phyloP scores from a whole-genome alignment of 2,329 filamentous ascomycete genomes.

The Phialocephala subalpina region DNA sequence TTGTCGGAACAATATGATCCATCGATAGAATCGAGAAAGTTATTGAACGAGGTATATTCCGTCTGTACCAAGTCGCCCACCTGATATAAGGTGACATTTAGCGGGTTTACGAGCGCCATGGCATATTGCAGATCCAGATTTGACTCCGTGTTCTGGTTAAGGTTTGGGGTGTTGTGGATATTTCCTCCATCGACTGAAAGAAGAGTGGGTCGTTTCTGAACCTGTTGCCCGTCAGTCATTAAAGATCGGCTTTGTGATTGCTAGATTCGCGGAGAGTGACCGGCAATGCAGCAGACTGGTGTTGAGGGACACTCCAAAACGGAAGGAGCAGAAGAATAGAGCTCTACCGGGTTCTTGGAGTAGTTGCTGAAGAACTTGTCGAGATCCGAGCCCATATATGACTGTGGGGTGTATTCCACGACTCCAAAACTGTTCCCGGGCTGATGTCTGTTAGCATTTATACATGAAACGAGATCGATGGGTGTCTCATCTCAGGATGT shows the following conservation, averaged over 20 bases:
- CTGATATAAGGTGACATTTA: conserved; percentile 20
- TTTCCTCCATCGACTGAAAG: conserved; percentile 2
- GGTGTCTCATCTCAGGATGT: too few relatives aligned
- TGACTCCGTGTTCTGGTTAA: conserved; percentile 10
- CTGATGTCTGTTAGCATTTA: neutral
- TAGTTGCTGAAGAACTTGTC: conserved; percentile 11
- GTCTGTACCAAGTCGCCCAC: conserved; percentile 17
- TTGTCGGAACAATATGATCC: conserved; percentile 14
- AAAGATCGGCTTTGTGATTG: too few relatives aligned
- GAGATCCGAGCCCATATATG: conserved; percentile 3
- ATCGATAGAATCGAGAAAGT: conserved; percentile 17
- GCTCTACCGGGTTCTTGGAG: neutral
- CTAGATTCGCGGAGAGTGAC: too few relatives aligned
- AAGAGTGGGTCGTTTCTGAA: neutral
- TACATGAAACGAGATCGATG: too few relatives aligned
- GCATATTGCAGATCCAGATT: conserved; percentile 20
- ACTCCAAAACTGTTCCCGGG: conserved; percentile 15
- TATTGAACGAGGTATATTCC: conserved; percentile 15
- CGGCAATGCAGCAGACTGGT: too few relatives aligned
- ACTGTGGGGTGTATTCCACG: conserved; percentile 16
- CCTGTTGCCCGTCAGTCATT: neutral
- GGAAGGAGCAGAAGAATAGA: neutral
- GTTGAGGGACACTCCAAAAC: too few relatives aligned
- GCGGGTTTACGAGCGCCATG: conserved; percentile 17
- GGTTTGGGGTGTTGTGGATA: conserved; percentile 1